phyloP scores from a whole-genome alignment of 257 asterid genomes.

The Forsythia viridissima region DNA sequence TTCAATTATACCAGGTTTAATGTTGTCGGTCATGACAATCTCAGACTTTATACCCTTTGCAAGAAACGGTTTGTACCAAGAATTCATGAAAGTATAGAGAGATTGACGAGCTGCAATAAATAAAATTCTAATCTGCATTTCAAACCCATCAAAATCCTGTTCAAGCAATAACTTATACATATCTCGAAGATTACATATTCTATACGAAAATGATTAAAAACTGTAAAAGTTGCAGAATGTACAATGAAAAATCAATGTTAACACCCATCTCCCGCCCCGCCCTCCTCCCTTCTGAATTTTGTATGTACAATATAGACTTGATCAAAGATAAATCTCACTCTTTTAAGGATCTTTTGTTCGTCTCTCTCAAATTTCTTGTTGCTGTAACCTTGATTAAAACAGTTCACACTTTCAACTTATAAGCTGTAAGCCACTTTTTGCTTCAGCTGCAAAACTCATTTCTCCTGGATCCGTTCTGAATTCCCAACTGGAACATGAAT shows the following conservation, averaged over 20 bases:
- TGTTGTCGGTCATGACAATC: too few relatives aligned
- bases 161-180: not conserved
- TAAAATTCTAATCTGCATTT: not conserved
- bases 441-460: not conserved
- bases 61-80: too few relatives aligned
- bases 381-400: slow-evolving; percentile 34
- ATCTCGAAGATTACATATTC: not conserved
- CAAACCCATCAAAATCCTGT: not conserved
- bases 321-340: slow-evolving; percentile 31
- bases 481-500: not conserved
- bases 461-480: not conserved
- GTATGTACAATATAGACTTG: slow-evolving; percentile 30
- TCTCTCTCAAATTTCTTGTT: not conserved
- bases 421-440: slow-evolving; percentile 19
- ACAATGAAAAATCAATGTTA: slow-evolving; percentile 31
- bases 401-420: not conserved
- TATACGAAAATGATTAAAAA: slow-evolving; percentile 8
- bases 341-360: not conserved
- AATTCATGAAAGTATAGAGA: too few relatives aligned
- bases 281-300: slow-evolving; percentile 1
- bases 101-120: not conserved
- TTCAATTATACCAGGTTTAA: not conserved
- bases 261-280: slow-evolving; percentile 11
- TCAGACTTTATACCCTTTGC: too few relatives aligned
- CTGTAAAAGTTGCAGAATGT: slow-evolving; percentile 27